Evolutionary conservation across 202 grass and related monocot species (phyloP).

Genomic region (Carex arenaria): DNA sequence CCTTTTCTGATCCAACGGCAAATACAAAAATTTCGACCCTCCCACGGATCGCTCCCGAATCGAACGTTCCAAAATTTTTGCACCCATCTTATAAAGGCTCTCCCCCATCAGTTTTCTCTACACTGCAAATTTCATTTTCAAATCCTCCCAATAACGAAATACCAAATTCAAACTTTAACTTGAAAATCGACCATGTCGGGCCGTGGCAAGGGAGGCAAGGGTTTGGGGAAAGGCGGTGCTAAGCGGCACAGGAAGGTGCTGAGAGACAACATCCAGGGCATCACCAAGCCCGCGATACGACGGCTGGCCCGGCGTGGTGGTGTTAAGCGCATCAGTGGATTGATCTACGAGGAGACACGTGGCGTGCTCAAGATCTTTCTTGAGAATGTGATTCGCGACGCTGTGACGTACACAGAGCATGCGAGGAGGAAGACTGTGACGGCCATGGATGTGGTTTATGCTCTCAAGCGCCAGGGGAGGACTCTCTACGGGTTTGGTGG

Average conservation of each 20-base stretch:
- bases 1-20: neutral
- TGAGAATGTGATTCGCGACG: slow-evolving; percentile 26
- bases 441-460: slow-evolving; percentile 32
- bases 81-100: slow-evolving; percentile 14
- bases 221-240: slow-evolving; percentile 82
- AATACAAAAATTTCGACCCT: neutral
- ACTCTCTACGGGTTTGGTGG: slow-evolving; percentile 27
- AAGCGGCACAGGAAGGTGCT: slow-evolving; percentile 93
- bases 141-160: neutral
- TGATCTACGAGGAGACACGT: slow-evolving; percentile 29
- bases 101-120: too few relatives aligned
- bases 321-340: slow-evolving; percentile 85
- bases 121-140: neutral
- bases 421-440: slow-evolving; percentile 25
- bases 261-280: slow-evolving; percentile 92
- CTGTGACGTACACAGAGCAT: slow-evolving; percentile 29
- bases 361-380: slow-evolving; percentile 27
- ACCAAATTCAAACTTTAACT: neutral
- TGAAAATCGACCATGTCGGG: slow-evolving; percentile 41
- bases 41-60: slow-evolving; percentile 8
- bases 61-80: neutral
- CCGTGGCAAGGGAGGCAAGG: slow-evolving; percentile 86
- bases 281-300: slow-evolving; percentile 91
- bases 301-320: slow-evolving; percentile 63
- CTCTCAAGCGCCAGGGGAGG: slow-evolving; percentile 23